Base-by-base conservation (phyloP, 768 basidiomycete genomes). In the Boletus fagicola region DNA sequence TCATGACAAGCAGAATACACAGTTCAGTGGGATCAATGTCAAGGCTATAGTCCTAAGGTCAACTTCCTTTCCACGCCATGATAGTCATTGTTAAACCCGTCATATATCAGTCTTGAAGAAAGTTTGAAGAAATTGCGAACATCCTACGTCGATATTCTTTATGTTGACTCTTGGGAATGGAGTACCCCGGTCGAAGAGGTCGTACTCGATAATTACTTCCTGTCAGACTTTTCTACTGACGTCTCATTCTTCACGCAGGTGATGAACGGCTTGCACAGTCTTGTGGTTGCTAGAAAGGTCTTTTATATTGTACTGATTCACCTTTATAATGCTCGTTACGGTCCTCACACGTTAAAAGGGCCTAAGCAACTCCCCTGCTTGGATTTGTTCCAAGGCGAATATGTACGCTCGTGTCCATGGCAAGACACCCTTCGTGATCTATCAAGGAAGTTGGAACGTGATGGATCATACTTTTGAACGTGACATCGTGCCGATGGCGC, bases 151-250 rank as follows among this genome's bases (percentile, higher is more conserved):
- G 49, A 51, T 12, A 28, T 51, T 28, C 26, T 51, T 13, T 51
- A 51, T n/a, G 26, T 51, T n/a, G 36, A 51, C n/a, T 51, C 13
- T 7, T 51, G 26, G 49, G 49, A 51, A n/a, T 51, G 49, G 49
- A 51, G 26, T n/a, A 51, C 36, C 12, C 24, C 38, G 8, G 49
- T 51, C 7, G 49, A 51, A 28, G 49, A 50, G 36, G 49, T 50
- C 22, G 16, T 12, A 5, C 18, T 38, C 10, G 22, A 50, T n/a
- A 26, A 11, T 4, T 26, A 43, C 13, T 38, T n/a, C 16, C 12
- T 24, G 22, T n/a, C 6, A 11, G 26, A 10, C 24, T 31, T 31
- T 31, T 26, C 12, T 38, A 4, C 36, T 50, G 24, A 26, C 24
- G 20, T n/a, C 24, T 50, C 16, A 16, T 13, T 16, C 10, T 16